Conservation (phyloP, 2,329 filamentous ascomycete species). For the Verticillium tricorpus region DNA sequence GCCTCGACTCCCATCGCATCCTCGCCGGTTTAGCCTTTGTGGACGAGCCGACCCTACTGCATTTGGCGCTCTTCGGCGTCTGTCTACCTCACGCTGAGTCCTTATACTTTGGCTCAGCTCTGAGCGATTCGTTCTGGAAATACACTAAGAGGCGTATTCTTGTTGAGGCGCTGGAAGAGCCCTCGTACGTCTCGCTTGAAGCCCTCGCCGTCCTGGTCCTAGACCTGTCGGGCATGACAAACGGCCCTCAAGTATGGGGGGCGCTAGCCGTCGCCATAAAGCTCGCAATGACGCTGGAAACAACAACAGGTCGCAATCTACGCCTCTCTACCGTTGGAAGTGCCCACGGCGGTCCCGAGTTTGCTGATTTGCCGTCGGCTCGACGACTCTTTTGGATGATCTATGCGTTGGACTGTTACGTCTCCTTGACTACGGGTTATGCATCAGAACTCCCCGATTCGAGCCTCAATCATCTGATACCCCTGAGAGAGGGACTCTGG, state of each 20-base stretch:
- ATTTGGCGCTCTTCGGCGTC: constrained; percentile 4
- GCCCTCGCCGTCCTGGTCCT: constrained; percentile 4
- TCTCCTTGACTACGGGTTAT: constrained; percentile 6
- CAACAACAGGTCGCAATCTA: neutral
- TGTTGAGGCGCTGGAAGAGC: constrained; percentile 8
- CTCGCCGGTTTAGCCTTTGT: neutral
- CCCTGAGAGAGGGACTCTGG: constrained; percentile 1
- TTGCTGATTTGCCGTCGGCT: neutral
- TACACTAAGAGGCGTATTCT: constrained; percentile 6
- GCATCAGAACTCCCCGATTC: neutral
- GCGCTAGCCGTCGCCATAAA: constrained; percentile 4
- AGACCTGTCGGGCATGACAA: constrained; percentile 9
- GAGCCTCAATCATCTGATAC: constrained; percentile 1
- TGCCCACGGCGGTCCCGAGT: neutral
- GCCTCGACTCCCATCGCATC: constrained; percentile 3
- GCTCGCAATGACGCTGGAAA: constrained; percentile 1
- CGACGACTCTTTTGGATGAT: constrained; percentile 9
- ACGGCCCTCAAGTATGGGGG: constrained; percentile 8
- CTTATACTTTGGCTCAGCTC: constrained; percentile 1
- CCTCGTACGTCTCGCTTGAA: constrained; percentile 6
- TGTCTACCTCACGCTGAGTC: constrained; percentile 2
- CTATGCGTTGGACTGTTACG: constrained; percentile 7
- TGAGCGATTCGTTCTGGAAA: constrained; percentile 9
- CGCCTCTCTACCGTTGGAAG: neutral
- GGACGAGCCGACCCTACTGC: constrained; percentile 2